Evolutionary conservation across 345 rosid species (phyloP).

Genomic region (Chamaenerion angustifolium): DNA sequence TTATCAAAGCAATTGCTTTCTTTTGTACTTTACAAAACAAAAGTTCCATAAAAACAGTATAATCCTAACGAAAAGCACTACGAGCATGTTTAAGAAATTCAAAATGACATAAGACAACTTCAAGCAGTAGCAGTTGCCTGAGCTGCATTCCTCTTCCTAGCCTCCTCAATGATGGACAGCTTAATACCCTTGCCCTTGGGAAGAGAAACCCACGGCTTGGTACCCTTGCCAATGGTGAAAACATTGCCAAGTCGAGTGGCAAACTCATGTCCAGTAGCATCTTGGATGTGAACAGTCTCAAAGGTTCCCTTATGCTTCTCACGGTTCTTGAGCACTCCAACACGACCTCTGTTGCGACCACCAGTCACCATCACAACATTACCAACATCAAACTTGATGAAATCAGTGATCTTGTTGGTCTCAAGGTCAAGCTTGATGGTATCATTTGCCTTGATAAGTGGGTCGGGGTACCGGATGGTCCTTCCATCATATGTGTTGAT

Average conservation of each 20-base stretch:
- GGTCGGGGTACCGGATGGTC: conserved; percentile 8
- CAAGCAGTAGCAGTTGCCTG: conserved; percentile 5
- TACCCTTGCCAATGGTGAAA: conserved; percentile 5
- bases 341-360: conserved; percentile 8
- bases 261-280: conserved; percentile 7
- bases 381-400: conserved; percentile 9
- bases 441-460: conserved; percentile 5
- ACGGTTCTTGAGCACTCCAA: conserved; percentile 6
- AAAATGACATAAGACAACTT: no score
- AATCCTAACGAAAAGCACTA: no score
- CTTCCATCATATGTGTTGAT: conserved; percentile 7
- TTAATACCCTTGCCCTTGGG: conserved; percentile 10
- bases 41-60: no score
- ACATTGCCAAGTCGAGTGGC: conserved; percentile 7
- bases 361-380: conserved; percentile 8
- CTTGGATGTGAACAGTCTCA: no score
- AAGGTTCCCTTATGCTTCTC: conserved; percentile 9
- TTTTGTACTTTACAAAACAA: no score
- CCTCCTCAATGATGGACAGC: conserved; percentile 6
- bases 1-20: no score
- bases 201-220: conserved; percentile 6
- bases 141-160: conserved; percentile 4
- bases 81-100: no score
- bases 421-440: no score
- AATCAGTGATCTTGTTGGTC: no score